Evolutionary conservation across 345 rosid species (phyloP), one percentile per base, ranked within the genome.

Genomic region (Eucalyptus polybractea): DNA sequence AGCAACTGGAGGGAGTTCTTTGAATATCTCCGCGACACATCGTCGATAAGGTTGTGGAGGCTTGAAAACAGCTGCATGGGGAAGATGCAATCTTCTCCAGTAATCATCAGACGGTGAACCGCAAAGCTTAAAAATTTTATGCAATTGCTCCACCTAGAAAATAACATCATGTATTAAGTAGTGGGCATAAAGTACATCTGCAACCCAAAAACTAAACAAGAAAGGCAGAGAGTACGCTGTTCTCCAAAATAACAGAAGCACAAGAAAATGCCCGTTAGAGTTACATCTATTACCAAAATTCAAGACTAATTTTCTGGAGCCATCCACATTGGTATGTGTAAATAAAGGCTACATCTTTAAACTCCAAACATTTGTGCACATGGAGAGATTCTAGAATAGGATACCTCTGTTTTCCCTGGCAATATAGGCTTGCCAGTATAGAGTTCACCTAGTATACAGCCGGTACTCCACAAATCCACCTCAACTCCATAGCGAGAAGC

Each of bases 361-460:
- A 50, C 62, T 29, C 62, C 44, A n/a, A 86, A 86, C 29, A 53
- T 33, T 31, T 17, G 80, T 31, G 69, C 7, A 37, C 50, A 88
- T 76, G 47, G 29, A 33, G 83, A 51, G 86, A 40, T 14, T 54
- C 50, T 50, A 33, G 60, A 88, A 67, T 29, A 47, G 2, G 42
- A 76, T 93, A 97, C 99, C 99, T 98, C 99, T 24, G 99, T 97
- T 91, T 95, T 96, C 58, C 99, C 99, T 2, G 99, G 96, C 58
- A 98, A 92, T 89, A 98, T 96, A 83, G 99, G 99, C 91, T 95
- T 95, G 83, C 99, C 97, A 24, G 94, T 54, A 80, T 96, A 95
- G 67, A 98, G 89, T 91, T 98, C 99, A 50, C 99, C 99, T 44
- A 98, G 96, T 88, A 98, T 98, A 94, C 99, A 98, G 86, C 99